A percentile compares a stretch with the other conserved stretches of the same genome.
Conservation (phyloP, 441 rosid species). For the Gossypium lobatum region DNA sequence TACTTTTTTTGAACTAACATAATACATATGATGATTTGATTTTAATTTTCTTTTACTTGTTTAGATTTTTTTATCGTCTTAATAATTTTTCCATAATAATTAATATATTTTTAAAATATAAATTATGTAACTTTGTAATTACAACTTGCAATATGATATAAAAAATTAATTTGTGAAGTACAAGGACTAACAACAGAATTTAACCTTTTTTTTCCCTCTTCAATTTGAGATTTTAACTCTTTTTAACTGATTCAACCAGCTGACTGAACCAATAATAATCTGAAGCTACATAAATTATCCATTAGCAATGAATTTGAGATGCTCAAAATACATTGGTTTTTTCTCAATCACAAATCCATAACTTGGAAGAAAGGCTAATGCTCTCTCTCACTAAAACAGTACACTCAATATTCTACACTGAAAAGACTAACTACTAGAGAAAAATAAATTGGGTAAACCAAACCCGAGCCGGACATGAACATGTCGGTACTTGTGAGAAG, state of each 20-base stretch:
- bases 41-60: too few species aligned
- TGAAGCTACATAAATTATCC: background rate
- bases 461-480: conserved; percentile 1
- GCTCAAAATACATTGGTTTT: conserved; percentile 2
- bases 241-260: background rate
- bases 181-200: too few species aligned
- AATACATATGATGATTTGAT: too few species aligned
- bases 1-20: too few species aligned
- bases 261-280: background rate
- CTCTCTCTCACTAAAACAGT: conserved; percentile 18
- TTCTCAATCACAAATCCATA: conserved; percentile 14
- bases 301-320: background rate
- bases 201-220: too few species aligned
- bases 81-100: too few species aligned
- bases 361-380: conserved; percentile 14
- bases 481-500: background rate
- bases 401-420: conserved; percentile 36
- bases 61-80: too few species aligned
- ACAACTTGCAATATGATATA: too few species aligned
- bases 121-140: too few species aligned
- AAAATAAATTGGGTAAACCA: background rate
- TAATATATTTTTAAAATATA: too few species aligned
- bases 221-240: background rate
- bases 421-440: conserved; percentile 21
- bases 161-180: too few species aligned